Evolutionary conservation across 345 rosid genomes (phyloP).

Genomic region (Brassica carinata): DNA sequence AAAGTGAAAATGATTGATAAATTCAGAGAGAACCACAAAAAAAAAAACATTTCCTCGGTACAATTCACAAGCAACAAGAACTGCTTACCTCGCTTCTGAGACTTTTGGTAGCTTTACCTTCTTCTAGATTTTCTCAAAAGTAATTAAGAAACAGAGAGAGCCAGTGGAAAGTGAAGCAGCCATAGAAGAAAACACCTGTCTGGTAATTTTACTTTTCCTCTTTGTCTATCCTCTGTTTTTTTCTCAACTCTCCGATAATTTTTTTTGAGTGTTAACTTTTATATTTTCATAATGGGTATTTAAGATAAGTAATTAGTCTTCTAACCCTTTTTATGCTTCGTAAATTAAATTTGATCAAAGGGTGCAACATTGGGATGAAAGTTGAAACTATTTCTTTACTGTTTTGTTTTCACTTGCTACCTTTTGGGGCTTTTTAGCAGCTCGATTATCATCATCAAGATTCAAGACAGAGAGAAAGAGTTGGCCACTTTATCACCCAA

Average conservation of each 20-base stretch:
- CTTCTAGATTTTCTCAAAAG: constrained; percentile 16
- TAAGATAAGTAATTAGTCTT: constrained; percentile 31
- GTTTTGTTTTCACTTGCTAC: constrained; percentile 17
- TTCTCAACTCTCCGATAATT: constrained; percentile 4
- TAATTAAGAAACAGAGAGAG: constrained; percentile 9
- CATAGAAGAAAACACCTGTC: constrained; percentile 31
- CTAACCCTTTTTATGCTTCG: constrained; percentile 22
- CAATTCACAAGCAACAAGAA: constrained; percentile 17
- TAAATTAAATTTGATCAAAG: constrained; percentile 29
- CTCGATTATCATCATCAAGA: constrained; percentile 29
- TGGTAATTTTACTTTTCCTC: constrained; percentile 15
- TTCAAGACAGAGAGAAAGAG: constrained; percentile 32
- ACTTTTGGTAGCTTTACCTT: constrained; percentile 23
- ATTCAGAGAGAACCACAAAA: not conserved
- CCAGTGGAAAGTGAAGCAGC: constrained; percentile 19
- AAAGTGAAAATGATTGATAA: constrained; percentile 1
- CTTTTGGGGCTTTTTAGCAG: constrained; percentile 20
- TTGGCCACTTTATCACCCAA: constrained; percentile 52
- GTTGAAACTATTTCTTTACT: not conserved
- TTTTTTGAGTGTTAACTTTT: not conserved
- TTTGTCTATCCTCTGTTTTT: constrained; percentile 21
- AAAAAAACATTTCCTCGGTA: not conserved
- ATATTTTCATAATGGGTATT: not conserved
- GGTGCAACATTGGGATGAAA: constrained; percentile 31
- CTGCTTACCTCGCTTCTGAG: constrained; percentile 21